These are phyloP conservation scores for Dioscorea cayenensis DNA, from an alignment of 116 monocot species.

Conservation along the genomic window DNA sequence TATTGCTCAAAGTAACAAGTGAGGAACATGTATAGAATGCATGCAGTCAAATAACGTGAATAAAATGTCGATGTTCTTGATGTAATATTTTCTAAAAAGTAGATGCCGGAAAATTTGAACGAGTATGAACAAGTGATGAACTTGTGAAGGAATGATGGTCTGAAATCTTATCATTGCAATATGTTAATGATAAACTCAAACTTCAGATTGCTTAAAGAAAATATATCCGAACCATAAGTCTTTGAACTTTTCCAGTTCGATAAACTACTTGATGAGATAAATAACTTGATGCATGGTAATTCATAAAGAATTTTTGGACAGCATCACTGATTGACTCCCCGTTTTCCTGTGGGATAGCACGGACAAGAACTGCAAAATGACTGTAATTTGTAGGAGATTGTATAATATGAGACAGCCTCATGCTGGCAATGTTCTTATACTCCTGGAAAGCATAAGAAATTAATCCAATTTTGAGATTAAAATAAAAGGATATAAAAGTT, in stretches of 20 bases:
- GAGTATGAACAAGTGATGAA: too few relatives aligned
- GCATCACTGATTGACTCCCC: slow-evolving; percentile 36
- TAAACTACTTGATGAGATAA: slow-evolving; percentile 83
- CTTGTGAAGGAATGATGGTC: too few relatives aligned
- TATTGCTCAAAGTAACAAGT: neutral
- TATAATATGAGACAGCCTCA: slow-evolving; percentile 55
- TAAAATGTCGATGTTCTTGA: too few relatives aligned
- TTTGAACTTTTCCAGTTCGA: slow-evolving; percentile 58
- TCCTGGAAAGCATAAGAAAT: slow-evolving; percentile 36
- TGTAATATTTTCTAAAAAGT: too few relatives aligned
- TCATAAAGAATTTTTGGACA: slow-evolving; percentile 62
- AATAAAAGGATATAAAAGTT: neutral
- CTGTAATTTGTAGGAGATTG: slow-evolving; percentile 55
- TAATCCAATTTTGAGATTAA: neutral
- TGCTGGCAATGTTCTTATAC: slow-evolving; percentile 64
- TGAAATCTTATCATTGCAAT: too few relatives aligned
- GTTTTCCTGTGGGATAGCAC: slow-evolving; percentile 58
- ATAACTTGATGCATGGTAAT: slow-evolving; percentile 78
- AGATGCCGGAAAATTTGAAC: too few relatives aligned
- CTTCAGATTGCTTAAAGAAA: neutral
- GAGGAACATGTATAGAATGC: neutral
- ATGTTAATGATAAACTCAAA: too few relatives aligned
- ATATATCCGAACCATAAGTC: slow-evolving; percentile 48
- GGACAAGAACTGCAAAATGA: slow-evolving; percentile 83
- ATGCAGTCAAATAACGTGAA: neutral